Percentiles rank a stretch among this genome's conserved stretches.
These are phyloP conservation scores for Calonectria ilicicola DNA, from an alignment of 2,329 filamentous ascomycete genomes.

Conservation along the genomic window DNA sequence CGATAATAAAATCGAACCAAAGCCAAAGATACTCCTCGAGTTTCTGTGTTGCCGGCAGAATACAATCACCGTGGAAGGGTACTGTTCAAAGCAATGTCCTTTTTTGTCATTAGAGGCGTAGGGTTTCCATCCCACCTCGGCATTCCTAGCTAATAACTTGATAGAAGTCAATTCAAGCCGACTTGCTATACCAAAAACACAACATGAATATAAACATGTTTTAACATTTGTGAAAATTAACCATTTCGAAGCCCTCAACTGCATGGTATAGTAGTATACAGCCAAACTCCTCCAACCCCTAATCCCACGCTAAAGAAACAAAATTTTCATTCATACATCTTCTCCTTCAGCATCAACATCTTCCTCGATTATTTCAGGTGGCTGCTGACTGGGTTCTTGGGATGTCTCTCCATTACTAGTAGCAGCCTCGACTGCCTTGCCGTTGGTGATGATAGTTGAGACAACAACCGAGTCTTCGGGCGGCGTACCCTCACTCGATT, in stretches of 20 bases:
- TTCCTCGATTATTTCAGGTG: conserved; percentile 29
- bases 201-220: not conserved
- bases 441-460: conserved; percentile 35
- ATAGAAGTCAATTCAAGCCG: too few species aligned
- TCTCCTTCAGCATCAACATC: conserved; percentile 52
- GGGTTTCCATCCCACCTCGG: not conserved
- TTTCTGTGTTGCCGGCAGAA: not conserved
- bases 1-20: too few species aligned
- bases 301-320: conserved; percentile 21
- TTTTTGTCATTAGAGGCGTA: not conserved
- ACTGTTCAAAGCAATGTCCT: not conserved
- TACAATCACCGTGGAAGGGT: not conserved
- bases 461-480: conserved; percentile 51
- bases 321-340: conserved; percentile 41
- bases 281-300: conserved; percentile 19
- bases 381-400: conserved; percentile 24
- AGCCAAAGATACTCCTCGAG: not conserved
- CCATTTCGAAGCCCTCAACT: conserved; percentile 6
- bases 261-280: conserved; percentile 22
- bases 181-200: not conserved
- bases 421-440: conserved; percentile 32
- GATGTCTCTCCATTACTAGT: conserved; percentile 23
- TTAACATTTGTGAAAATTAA: not conserved
- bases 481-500: conserved; percentile 36
- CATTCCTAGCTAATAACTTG: not conserved